These are phyloP conservation scores for Dissoconium aciculare DNA, from an alignment of 2,329 filamentous ascomycete genomes.

Conservation along the genomic window DNA sequence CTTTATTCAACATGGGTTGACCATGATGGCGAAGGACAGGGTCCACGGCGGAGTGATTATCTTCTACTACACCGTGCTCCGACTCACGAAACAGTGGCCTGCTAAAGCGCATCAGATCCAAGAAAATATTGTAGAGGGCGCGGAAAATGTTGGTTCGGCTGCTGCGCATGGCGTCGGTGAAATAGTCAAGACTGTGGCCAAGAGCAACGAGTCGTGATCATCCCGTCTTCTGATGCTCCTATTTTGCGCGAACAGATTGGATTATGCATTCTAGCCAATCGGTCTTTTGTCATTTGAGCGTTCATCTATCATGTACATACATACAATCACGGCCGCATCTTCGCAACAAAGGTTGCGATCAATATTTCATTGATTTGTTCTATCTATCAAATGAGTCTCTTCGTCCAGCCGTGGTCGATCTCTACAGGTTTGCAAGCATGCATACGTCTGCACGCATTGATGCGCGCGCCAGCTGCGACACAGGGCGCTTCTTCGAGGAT, in stretches of 20 bases:
- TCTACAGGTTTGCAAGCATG: constrained; percentile 7
- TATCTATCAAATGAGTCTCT: constrained; percentile 1
- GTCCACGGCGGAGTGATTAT: constrained; percentile 59
- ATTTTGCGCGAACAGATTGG: too few species aligned
- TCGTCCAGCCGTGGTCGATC: constrained; percentile 10
- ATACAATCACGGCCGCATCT: too few species aligned
- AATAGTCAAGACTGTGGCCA: constrained; percentile 9
- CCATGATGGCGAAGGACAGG: constrained; percentile 72
- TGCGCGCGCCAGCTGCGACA: constrained; percentile 18
- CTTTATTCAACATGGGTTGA: constrained; percentile 73
- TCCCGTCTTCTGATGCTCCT: too few species aligned
- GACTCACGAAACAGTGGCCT: constrained; percentile 28
- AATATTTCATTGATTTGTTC: too few species aligned
- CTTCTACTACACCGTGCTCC: constrained; percentile 52
- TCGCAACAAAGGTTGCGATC: too few species aligned
- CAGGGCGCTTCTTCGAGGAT: constrained; percentile 2
- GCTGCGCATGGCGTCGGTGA: constrained; percentile 12
- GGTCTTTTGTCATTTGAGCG: too few species aligned
- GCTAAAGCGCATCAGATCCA: constrained; percentile 24
- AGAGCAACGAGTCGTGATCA: too few species aligned
- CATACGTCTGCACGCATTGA: constrained; percentile 18
- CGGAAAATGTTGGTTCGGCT: constrained; percentile 5
- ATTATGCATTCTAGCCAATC: too few species aligned
- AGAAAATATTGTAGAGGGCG: constrained; percentile 21
- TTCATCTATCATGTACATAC: too few species aligned